phyloP scores from a whole-genome alignment of 768 basidiomycete species.

The Mycena belliarum region DNA sequence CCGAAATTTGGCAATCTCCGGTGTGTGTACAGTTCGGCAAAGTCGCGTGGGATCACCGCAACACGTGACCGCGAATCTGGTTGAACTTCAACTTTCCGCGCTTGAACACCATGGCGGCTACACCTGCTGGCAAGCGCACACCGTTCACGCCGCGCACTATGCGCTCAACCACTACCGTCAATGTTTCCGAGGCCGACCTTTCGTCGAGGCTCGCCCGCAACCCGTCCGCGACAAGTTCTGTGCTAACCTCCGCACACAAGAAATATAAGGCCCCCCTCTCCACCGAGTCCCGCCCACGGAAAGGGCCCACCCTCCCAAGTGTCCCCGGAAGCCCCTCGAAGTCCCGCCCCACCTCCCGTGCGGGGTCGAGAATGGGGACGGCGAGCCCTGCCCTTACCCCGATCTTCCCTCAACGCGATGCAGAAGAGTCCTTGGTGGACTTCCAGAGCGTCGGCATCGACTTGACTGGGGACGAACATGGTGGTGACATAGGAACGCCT shows the following conservation, averaged over 20 bases:
- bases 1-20: too few species aligned
- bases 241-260: constrained; percentile 48
- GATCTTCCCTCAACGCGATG: constrained; percentile 30
- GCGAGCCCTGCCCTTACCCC: constrained; percentile 11
- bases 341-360: constrained; percentile 23
- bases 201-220: constrained; percentile 12
- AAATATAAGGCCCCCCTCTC: constrained; percentile 71
- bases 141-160: constrained; percentile 18
- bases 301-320: constrained; percentile 10
- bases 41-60: too few species aligned
- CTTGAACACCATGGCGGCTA: constrained; percentile 1
- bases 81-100: not conserved
- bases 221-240: constrained; percentile 1
- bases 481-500: constrained; percentile 27
- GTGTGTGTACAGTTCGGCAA: not conserved
- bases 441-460: constrained; percentile 72
- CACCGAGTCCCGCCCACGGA: constrained; percentile 35
- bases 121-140: constrained; percentile 13
- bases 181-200: constrained; percentile 12
- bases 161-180: constrained; percentile 2
- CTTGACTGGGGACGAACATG: constrained; percentile 45
- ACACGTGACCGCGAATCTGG: constrained; percentile 4
- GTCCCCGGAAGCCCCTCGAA: constrained; percentile 25
- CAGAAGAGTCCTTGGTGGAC: constrained; percentile 76
- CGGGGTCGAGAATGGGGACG: constrained; percentile 17